Conservation (phyloP, 2,329 filamentous ascomycete species). For the Scopulariopsis brevicaulis region DNA sequence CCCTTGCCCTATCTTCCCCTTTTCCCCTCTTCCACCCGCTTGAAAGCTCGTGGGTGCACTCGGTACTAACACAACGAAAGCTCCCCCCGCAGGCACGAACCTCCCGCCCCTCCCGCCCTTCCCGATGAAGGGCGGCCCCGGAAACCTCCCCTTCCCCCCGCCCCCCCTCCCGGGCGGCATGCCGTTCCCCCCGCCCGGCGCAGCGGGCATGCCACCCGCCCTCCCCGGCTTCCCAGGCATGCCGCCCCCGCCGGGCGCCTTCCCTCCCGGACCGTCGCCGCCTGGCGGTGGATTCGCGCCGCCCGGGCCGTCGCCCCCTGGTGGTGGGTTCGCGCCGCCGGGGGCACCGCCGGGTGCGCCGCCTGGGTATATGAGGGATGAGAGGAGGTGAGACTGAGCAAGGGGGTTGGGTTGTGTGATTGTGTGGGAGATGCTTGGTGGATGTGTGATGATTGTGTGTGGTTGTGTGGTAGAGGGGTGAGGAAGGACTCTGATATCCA, state of each 20-base stretch:
- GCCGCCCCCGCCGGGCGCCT: conserved; percentile 8
- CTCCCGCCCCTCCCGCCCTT: conserved; percentile 26
- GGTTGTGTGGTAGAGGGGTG: background rate
- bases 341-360: conserved; percentile 6
- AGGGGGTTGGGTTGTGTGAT: background rate
- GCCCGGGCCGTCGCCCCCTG: conserved; percentile 7
- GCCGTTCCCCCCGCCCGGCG: conserved; percentile 26
- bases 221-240: conserved; percentile 11
- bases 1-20: conserved; percentile 34
- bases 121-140: conserved; percentile 21
- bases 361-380: conserved; percentile 11
- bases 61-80: background rate
- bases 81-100: background rate
- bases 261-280: conserved; percentile 11
- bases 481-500: background rate
- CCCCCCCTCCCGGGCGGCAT: conserved; percentile 27
- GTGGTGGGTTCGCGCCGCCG: background rate
- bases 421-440: background rate
- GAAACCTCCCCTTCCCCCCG: conserved; percentile 10
- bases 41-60: background rate
- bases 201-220: conserved; percentile 13
- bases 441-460: background rate
- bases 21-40: background rate
- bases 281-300: background rate
- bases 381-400: background rate